Conservation (phyloP, 495 filamentous ascomycete species). For the Neurospora pannonica region DNA sequence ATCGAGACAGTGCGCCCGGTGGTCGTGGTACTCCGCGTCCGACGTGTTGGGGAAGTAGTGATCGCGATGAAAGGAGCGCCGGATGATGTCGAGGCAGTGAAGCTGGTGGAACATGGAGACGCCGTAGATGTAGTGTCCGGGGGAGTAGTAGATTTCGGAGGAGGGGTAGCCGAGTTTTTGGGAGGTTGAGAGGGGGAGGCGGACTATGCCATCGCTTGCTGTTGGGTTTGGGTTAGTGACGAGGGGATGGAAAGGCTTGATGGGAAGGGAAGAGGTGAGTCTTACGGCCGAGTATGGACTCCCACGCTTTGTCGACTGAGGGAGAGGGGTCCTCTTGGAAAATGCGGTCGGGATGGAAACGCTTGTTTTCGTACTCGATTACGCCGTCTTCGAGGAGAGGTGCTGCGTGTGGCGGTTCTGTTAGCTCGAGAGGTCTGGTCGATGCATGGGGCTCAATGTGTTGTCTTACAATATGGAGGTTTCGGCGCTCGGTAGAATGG, state of each 20-base stretch:
- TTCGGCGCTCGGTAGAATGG: background rate
- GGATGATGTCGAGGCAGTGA: conserved; percentile 10
- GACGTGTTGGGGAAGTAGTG: background rate
- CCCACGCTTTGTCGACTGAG: background rate
- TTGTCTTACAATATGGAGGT: background rate
- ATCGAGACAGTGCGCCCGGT: background rate
- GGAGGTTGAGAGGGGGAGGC: background rate
- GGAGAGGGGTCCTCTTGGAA: background rate
- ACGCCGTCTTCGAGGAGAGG: background rate
- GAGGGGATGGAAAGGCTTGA: too few relatives aligned
- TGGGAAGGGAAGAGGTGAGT: background rate
- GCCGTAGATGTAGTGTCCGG: conserved; percentile 1
- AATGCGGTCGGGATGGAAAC: background rate
- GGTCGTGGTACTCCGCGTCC: background rate
- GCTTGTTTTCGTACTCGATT: background rate
- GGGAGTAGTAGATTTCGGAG: background rate
- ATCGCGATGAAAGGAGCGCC: background rate
- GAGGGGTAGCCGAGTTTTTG: background rate
- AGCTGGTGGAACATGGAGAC: conserved; percentile 19
- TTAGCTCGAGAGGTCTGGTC: too few relatives aligned
- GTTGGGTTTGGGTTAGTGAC: too few relatives aligned
- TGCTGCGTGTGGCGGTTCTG: background rate
- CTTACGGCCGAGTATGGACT: background rate
- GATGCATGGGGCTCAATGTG: background rate
- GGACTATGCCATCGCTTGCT: background rate